Percentiles rank a stretch among this genome's conserved stretches.
phyloP scores from a whole-genome alignment of 331 rosid species.

The Pyrus hybrid region DNA sequence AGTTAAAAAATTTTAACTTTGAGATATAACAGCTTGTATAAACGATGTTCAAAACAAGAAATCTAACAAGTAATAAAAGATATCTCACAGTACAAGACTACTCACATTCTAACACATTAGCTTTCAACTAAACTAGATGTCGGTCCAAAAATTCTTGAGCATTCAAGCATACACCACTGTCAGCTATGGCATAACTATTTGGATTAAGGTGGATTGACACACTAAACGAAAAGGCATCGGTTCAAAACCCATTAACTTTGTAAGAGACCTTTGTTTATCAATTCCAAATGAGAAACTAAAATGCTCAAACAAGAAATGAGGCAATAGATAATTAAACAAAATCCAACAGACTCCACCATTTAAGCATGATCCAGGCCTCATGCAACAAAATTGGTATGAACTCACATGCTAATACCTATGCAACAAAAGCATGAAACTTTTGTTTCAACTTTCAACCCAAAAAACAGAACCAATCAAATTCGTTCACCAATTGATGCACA shows the following conservation, averaged over 20 bases:
- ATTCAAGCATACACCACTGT: not conserved
- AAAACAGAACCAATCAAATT: slow-evolving; percentile 13
- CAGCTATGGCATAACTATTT: not conserved
- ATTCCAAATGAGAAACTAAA: not conserved
- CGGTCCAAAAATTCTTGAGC: not conserved
- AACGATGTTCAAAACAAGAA: not conserved
- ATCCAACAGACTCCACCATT: slow-evolving; percentile 4
- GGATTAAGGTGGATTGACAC: not conserved
- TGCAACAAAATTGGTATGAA: not conserved
- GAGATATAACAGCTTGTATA: not conserved
- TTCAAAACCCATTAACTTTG: not conserved
- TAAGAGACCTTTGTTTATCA: slow-evolving; percentile 4
- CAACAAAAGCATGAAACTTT: not conserved
- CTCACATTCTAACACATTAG: not conserved
- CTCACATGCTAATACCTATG: slow-evolving; percentile 2
- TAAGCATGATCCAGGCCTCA: slow-evolving; percentile 18
- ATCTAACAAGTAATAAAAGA: not conserved
- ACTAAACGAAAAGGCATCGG: not conserved
- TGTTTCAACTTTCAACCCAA: slow-evolving; percentile 2
- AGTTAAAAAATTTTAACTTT: not conserved
- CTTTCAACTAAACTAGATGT: not conserved
- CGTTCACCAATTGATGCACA: slow-evolving; percentile 3
- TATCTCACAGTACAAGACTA: not conserved
- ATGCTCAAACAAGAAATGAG: not conserved
- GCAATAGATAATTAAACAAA: not conserved